Conservation (phyloP, 352 stramenopile species). For the Paralagenidium karlingii region DNA sequence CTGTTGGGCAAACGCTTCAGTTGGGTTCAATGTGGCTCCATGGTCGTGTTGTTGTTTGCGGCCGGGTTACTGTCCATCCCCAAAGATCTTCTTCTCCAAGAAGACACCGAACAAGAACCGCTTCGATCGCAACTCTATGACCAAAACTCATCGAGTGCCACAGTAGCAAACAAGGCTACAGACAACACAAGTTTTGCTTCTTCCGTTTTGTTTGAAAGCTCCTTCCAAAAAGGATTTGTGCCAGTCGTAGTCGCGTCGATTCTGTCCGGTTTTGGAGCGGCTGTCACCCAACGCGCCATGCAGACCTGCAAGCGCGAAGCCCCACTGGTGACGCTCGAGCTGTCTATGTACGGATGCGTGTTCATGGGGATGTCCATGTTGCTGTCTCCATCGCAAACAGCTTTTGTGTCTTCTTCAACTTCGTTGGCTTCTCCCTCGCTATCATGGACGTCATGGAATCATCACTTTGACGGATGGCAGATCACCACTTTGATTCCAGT, state of each 20-base stretch:
- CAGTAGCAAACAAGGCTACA: not conserved
- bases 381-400: constrained; percentile 13
- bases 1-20: constrained; percentile 63
- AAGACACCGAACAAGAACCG: no score
- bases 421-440: constrained; percentile 19
- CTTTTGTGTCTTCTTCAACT: constrained; percentile 6
- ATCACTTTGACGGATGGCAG: constrained; percentile 73
- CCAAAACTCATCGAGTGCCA: not conserved
- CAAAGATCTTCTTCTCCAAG: constrained; percentile 15
- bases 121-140: no score
- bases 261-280: constrained; percentile 60
- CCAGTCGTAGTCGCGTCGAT: constrained; percentile 56
- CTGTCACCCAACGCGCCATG: constrained; percentile 70
- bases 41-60: constrained; percentile 53
- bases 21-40: constrained; percentile 44
- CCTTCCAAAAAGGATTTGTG: constrained; percentile 49
- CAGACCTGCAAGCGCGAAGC: constrained; percentile 53
- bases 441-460: no score
- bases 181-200: not conserved
- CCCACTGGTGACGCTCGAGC: constrained; percentile 70
- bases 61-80: constrained; percentile 56
- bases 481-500: constrained; percentile 66
- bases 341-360: constrained; percentile 59
- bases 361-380: constrained; percentile 47
- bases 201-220: no score